Percentiles rank a stretch among this genome's conserved stretches.
These are phyloP conservation scores for Monilinia fructicola DNA, from an alignment of 2,329 filamentous ascomycete genomes.

Conservation along the genomic window DNA sequence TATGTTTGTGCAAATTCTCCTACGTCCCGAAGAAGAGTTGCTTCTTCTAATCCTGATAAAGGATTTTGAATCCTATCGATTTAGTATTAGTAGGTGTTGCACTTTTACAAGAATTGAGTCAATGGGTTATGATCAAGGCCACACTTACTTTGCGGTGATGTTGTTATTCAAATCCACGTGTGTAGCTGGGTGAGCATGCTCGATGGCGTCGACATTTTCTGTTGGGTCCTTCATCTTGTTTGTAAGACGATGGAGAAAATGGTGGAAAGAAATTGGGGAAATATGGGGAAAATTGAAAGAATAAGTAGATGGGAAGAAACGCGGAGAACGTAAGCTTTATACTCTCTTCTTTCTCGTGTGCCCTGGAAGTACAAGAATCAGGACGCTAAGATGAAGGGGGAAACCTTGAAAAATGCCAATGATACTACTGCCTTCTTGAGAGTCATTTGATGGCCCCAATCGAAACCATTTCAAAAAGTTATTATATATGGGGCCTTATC, in stretches of 20 bases:
- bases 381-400: no score
- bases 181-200: slow-evolving; percentile 21
- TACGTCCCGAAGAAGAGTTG: slow-evolving; percentile 53
- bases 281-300: slow-evolving; percentile 3
- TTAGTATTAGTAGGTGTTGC: background rate
- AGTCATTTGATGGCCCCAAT: no score
- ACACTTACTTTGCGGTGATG: slow-evolving; percentile 21
- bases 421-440: no score
- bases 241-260: background rate
- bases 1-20: slow-evolving; percentile 62
- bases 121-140: background rate
- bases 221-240: slow-evolving; percentile 19
- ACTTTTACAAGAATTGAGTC: background rate
- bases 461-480: no score
- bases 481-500: no score
- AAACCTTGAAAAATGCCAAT: no score
- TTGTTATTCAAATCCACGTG: slow-evolving; percentile 25
- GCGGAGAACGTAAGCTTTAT: slow-evolving; percentile 1
- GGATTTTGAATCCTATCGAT: slow-evolving; percentile 47
- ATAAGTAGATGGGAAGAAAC: slow-evolving; percentile 1
- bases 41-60: slow-evolving; percentile 54
- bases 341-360: no score
- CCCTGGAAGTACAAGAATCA: no score
- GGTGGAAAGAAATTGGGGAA: background rate
- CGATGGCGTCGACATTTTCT: slow-evolving; percentile 4